Conservation (phyloP, 2,329 filamentous ascomycete genomes). For the Scedosporium apiospermum region DNA sequence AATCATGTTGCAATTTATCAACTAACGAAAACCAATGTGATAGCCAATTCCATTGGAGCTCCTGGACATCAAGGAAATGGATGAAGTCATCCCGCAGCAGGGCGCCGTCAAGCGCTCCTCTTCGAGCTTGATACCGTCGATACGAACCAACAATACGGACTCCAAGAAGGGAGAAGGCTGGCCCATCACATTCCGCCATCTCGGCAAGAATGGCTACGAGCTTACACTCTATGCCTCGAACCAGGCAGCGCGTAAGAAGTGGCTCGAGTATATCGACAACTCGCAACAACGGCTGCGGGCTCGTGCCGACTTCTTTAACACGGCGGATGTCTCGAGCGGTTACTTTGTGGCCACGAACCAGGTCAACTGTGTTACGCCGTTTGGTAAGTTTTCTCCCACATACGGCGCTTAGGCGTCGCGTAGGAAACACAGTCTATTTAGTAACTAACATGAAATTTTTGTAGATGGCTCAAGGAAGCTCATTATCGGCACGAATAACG, state of each 20-base stretch:
- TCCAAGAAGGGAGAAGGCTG: conserved; percentile 66
- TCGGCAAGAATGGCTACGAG: conserved; percentile 93
- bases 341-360: conserved; percentile 62
- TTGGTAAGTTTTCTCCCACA: conserved; percentile 48
- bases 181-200: conserved; percentile 91
- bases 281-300: conserved; percentile 82
- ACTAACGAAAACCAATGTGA: conserved; percentile 3
- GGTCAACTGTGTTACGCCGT: conserved; percentile 90
- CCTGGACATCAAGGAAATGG: conserved; percentile 91
- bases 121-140: conserved; percentile 64
- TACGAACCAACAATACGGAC: conserved; percentile 35
- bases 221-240: conserved; percentile 80
- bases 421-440: no score
- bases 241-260: conserved; percentile 82
- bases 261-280: conserved; percentile 89
- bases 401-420: conserved; percentile 5
- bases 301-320: conserved; percentile 85
- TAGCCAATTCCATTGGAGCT: conserved; percentile 89
- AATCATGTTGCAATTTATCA: not conserved
- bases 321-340: conserved; percentile 47
- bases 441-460: conserved; percentile 11
- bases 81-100: conserved; percentile 76
- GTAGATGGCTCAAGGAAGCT: conserved; percentile 88
- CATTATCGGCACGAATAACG: conserved; percentile 87
- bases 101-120: conserved; percentile 80